phyloP scores from a whole-genome alignment of 2,329 filamentous ascomycete species.

The Penicillium sp. region DNA sequence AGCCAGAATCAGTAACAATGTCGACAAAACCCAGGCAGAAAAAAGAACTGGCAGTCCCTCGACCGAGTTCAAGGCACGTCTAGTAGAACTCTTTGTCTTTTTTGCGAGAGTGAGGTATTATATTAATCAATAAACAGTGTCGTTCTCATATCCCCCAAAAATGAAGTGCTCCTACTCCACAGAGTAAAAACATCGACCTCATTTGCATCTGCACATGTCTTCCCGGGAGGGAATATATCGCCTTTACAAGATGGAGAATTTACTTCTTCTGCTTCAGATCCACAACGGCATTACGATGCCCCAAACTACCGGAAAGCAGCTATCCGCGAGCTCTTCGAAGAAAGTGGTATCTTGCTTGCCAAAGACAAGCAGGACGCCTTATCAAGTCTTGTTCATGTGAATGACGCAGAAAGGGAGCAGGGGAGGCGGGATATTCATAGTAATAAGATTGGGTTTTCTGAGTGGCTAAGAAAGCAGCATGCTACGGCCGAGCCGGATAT shows the following conservation, averaged over 20 bases:
- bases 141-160: constrained; percentile 76
- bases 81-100: background rate
- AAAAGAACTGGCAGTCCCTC: constrained; percentile 47
- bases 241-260: constrained; percentile 67
- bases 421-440: constrained; percentile 67
- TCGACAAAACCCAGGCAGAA: constrained; percentile 21
- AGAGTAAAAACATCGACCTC: constrained; percentile 77
- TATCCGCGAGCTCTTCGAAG: constrained; percentile 89
- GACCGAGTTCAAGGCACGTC: constrained; percentile 61
- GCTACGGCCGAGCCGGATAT: constrained; percentile 51
- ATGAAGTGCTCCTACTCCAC: constrained; percentile 83
- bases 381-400: constrained; percentile 55
- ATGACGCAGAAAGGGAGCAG: constrained; percentile 56
- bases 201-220: constrained; percentile 91
- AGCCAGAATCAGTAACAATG: background rate
- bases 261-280: constrained; percentile 44
- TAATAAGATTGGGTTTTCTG: constrained; percentile 60
- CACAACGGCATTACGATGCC: constrained; percentile 64
- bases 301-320: constrained; percentile 75
- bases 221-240: constrained; percentile 78
- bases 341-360: constrained; percentile 83
- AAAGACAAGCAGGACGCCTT: constrained; percentile 23
- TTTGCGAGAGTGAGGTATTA: background rate
- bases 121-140: constrained; percentile 53
- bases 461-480: constrained; percentile 54